Conservation (phyloP, 2,329 filamentous ascomycete genomes). For the Monosporascus ibericus region DNA sequence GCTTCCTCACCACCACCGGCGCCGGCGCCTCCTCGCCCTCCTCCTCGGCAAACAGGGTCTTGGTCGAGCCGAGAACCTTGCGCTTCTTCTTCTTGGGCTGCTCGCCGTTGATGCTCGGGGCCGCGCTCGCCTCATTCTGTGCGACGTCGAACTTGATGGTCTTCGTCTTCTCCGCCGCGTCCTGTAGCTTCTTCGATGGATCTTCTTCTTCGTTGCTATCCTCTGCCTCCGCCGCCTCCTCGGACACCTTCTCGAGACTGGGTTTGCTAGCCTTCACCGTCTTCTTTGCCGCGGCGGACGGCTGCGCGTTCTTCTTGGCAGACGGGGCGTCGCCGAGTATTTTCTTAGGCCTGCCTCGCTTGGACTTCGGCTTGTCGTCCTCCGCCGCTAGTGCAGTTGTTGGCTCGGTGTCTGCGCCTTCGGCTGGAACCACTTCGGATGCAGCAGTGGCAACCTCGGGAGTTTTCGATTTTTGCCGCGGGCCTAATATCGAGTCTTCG, state of each 20-base stretch:
- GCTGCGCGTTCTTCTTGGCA: slow-evolving; percentile 39
- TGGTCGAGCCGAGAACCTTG: slow-evolving; percentile 60
- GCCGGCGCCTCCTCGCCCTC: slow-evolving; percentile 38
- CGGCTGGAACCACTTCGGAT: background rate
- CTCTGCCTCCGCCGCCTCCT: slow-evolving; percentile 31
- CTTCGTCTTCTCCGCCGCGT: slow-evolving; percentile 18
- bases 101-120: slow-evolving; percentile 19
- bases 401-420: background rate
- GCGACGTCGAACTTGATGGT: slow-evolving; percentile 27
- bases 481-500: slow-evolving; percentile 19
- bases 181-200: slow-evolving; percentile 25
- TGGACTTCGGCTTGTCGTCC: slow-evolving; percentile 19
- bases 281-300: slow-evolving; percentile 14
- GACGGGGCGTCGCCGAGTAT: slow-evolving; percentile 38
- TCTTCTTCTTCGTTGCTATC: slow-evolving; percentile 11
- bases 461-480: slow-evolving; percentile 6
- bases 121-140: slow-evolving; percentile 20
- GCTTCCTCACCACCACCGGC: slow-evolving; percentile 10
- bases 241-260: slow-evolving; percentile 22
- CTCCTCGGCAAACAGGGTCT: slow-evolving; percentile 67
- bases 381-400: slow-evolving; percentile 8
- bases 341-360: slow-evolving; percentile 40
- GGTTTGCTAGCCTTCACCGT: slow-evolving; percentile 27
- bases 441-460: slow-evolving; percentile 8
- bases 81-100: slow-evolving; percentile 62